Conservation (phyloP, 225 moss, liverwort and hornwort species). For the Bryum argenteum region DNA sequence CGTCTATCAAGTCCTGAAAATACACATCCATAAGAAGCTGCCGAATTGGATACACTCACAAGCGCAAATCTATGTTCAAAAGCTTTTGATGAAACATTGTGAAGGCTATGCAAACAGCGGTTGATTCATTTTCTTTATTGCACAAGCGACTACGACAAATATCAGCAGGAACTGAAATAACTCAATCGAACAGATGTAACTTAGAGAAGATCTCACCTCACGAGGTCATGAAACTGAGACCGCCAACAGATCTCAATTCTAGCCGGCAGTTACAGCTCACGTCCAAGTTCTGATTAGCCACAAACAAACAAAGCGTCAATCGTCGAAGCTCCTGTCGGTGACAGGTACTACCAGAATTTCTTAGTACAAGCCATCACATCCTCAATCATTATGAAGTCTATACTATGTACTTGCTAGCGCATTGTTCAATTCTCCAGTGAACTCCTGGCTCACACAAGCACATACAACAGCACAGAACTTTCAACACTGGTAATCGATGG, state of each 20-base stretch:
- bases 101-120: too few species aligned
- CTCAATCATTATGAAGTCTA: background rate
- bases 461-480: too few species aligned
- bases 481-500: too few species aligned
- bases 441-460: too few species aligned
- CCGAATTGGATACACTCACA: too few species aligned
- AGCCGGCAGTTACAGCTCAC: too few species aligned
- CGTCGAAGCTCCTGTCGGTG: background rate
- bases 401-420: background rate
- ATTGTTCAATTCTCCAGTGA: background rate
- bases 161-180: too few species aligned
- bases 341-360: background rate
- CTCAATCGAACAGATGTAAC: too few species aligned
- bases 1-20: background rate
- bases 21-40: background rate
- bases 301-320: background rate
- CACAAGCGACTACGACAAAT: too few species aligned
- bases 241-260: background rate
- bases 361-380: background rate
- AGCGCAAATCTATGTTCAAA: too few species aligned
- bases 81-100: too few species aligned
- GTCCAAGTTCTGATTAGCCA: constrained; percentile 1
- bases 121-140: background rate
- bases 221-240: background rate
- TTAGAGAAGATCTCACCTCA: constrained; percentile 5